Conservation (phyloP, 257 asterid species). For the Penstemon barbatus region DNA sequence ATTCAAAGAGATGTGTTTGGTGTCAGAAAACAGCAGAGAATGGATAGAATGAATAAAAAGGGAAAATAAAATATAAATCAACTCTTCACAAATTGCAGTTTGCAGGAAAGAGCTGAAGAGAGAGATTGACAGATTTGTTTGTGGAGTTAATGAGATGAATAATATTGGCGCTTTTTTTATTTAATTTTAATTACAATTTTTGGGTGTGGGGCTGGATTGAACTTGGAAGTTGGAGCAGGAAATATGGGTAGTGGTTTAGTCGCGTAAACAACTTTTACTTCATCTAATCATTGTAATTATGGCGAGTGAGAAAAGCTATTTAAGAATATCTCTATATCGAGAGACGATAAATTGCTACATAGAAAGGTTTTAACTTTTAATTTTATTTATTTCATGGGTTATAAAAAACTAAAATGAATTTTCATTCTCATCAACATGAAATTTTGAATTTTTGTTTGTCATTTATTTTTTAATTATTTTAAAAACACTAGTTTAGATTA, state of each 20-base stretch:
- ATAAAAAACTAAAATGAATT: too few species aligned
- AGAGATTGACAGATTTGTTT: neutral
- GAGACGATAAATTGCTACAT: too few species aligned
- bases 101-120: neutral
- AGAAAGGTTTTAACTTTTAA: too few species aligned
- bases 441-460: too few species aligned
- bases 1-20: slow-evolving; percentile 34
- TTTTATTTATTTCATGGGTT: too few species aligned
- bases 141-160: neutral
- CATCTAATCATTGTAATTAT: slow-evolving; percentile 27
- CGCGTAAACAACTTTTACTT: slow-evolving; percentile 22
- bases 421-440: too few species aligned
- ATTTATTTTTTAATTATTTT: too few species aligned
- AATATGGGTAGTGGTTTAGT: slow-evolving; percentile 31
- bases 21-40: slow-evolving; percentile 7
- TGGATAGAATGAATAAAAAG: neutral
- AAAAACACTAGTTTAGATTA: too few species aligned
- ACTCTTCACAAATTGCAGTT: slow-evolving; percentile 20
- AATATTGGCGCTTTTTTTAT: neutral
- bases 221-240: slow-evolving; percentile 21
- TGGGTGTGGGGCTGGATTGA: neutral
- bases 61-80: neutral
- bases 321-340: too few species aligned
- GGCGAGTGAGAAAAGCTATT: neutral
- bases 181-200: neutral